Base-by-base conservation (phyloP, 2,329 filamentous ascomycete species). In the Venturiaceae sp. region DNA sequence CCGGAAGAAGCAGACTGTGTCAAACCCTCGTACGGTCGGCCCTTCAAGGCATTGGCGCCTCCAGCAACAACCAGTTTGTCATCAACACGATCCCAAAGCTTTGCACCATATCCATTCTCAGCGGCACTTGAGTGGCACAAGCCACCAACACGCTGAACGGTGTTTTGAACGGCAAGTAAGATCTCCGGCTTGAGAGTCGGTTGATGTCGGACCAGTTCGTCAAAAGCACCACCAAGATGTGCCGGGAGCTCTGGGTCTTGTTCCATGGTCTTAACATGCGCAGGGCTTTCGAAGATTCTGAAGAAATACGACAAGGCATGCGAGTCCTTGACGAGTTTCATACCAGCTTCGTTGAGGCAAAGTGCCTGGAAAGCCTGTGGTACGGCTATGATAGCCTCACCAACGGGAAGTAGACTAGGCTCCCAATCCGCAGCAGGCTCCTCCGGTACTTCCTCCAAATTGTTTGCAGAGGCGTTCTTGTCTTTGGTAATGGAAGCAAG, bases 131-230 rank as follows among this genome's bases (percentile, higher is more conserved):
- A 78, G 55, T 83, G 82, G 63, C 87, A 90, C 26, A 96, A 75
- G 63, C 87, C 80, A 41, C 85, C 83, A 36, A 99, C 87, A 57
- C 90, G 84, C 34, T 86, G 86, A 61, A 96, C 83, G 90, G 97
- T 95, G 62, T 91, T 85, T 60, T 95, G 81, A 16, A 96, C 84
- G n/a, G 90, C 87, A 62, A 88, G 86, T 62, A 92, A 84, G 60
- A 99, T 94, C 3, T 86, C 81, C 9, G 82, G 81, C 64, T 92
- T 89, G 47, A 99, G 75, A 23, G 83, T 80, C 0, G 95, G 94
- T 66, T 99, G 94, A 68, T 99, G 94, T 41, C 94, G 85, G 56
- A 92, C 88, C 60, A 99, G 80, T 72, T 99, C 94, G 70, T 99
- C 94, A 67, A 99, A 96, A 41, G 86, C 88, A 28, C 82, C 83